Conservation (phyloP, 768 basidiomycete species). For the Trametes sanguinea region DNA sequence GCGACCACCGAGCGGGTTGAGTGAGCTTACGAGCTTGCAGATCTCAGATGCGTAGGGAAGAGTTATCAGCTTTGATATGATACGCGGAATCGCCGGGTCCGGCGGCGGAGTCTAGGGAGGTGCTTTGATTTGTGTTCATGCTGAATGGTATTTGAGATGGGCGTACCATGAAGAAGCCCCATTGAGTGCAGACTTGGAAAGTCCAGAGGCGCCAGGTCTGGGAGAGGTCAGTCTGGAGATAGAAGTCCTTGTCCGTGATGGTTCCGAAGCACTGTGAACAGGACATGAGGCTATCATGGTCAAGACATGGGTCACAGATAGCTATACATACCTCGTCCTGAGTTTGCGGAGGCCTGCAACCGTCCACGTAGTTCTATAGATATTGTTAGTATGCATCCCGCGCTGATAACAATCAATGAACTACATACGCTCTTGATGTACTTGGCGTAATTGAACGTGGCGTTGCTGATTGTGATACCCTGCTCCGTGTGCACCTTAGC, state of each 20-base stretch:
- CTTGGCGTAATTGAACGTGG: slow-evolving; percentile 69
- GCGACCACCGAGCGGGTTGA: background rate
- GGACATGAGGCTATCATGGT: background rate
- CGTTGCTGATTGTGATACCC: slow-evolving; percentile 48
- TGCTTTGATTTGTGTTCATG: background rate
- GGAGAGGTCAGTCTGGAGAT: slow-evolving; percentile 53
- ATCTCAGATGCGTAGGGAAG: slow-evolving; percentile 65
- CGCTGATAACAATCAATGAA: background rate
- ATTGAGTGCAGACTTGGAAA: slow-evolving; percentile 93
- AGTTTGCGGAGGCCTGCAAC: slow-evolving; percentile 37
- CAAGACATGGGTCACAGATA: background rate
- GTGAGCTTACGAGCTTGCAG: slow-evolving; percentile 53
- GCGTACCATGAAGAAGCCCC: slow-evolving; percentile 43
- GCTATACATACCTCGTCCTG: slow-evolving; percentile 50
- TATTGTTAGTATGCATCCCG: too few relatives aligned
- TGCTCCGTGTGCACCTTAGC: slow-evolving; percentile 33
- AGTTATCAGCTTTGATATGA: slow-evolving; percentile 75
- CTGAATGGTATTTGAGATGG: background rate
- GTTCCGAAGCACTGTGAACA: slow-evolving; percentile 80
- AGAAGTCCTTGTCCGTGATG: slow-evolving; percentile 64
- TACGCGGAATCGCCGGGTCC: slow-evolving; percentile 62
- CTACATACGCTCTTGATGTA: slow-evolving; percentile 70
- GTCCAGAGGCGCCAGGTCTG: slow-evolving; percentile 86
- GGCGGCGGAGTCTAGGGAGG: slow-evolving; percentile 67
- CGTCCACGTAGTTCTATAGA: slow-evolving; percentile 38